Base-by-base conservation (phyloP, 768 basidiomycete species). In the Mycena rebaudengoi region DNA sequence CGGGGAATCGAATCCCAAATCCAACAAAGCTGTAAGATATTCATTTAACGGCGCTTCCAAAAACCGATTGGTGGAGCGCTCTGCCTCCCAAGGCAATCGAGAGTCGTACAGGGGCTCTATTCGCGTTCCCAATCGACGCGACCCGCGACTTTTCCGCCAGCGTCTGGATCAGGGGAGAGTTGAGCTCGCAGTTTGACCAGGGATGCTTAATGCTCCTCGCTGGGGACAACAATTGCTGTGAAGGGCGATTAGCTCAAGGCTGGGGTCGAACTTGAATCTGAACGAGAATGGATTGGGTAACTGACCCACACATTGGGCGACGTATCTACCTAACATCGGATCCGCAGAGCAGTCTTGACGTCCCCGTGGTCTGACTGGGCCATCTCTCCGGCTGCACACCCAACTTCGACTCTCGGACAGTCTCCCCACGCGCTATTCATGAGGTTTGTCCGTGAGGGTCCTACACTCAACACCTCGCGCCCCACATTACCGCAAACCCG, bases 281-380 rank as follows among this genome's bases (percentile, higher is more conserved):
- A 54, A 5, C 14, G 28, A 20, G 64, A 66, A 49, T 61, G 57
- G 21, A 45, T 52, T 13, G 60, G 59, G 64, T 60, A n/a, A 23
- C n/a, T n/a, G n/a, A n/a, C n/a, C n/a, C n/a, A n/a, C n/a, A n/a
- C n/a, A n/a, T n/a, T n/a, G n/a, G n/a, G n/a, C n/a, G n/a, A n/a
- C n/a, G n/a, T n/a, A n/a, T 20, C 7, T 13, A 5, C 4, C 57
- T 48, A 29, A 54, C 26, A 25, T 13, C n/a, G n/a, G 1, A 30
- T 2, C 30, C 21, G 1, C n/a, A 65, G 64, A 0, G 64, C 32
- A 5, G 64, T 66, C 28, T 59, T 66, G 7, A 61, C 64, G 12
- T 66, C 64, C 4, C 60, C 64, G 4, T 66, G 64, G 64, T 66
- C 64, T 1, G 64, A 66, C 50, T 66, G 64, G 64, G 40, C 53